phyloP scores from a whole-genome alignment of 2,329 filamentous ascomycete species.

The Aspergillus awamori region DNA sequence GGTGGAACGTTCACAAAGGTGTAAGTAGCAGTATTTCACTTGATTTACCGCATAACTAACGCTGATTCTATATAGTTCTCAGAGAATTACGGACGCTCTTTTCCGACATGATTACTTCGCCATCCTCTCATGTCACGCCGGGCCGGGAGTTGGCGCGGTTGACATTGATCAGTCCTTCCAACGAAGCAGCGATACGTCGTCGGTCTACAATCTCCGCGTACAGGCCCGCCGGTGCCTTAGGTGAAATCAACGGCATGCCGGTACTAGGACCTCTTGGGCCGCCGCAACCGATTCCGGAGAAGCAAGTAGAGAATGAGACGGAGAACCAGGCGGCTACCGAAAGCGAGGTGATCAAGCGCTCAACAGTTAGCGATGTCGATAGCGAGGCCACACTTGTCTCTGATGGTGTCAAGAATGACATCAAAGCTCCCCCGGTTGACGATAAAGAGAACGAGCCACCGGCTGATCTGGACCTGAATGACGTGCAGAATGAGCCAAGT shows the following conservation, averaged over 20 bases:
- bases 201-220: constrained; percentile 47
- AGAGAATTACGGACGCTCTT: constrained; percentile 73
- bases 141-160: constrained; percentile 77
- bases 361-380: constrained; percentile 32
- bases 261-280: constrained; percentile 51
- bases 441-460: constrained; percentile 45
- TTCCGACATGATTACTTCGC: constrained; percentile 66
- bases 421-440: constrained; percentile 27
- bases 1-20: constrained; percentile 67
- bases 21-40: constrained; percentile 55
- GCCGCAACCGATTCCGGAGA: constrained; percentile 29
- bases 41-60: constrained; percentile 5
- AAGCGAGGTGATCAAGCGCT: constrained; percentile 25
- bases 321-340: constrained; percentile 25
- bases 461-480: constrained; percentile 24
- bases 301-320: constrained; percentile 24
- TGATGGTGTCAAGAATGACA: constrained; percentile 25
- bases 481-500: constrained; percentile 24
- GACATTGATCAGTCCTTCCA: constrained; percentile 67
- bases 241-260: constrained; percentile 49
- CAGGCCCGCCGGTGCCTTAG: constrained; percentile 34
- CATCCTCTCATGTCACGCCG: constrained; percentile 66
- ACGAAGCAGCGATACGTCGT: constrained; percentile 56
- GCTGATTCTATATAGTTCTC: constrained; percentile 60
- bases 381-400: constrained; percentile 44